phyloP scores from a whole-genome alignment of 2,329 filamentous ascomycete species.

The Beauveria sp. region DNA sequence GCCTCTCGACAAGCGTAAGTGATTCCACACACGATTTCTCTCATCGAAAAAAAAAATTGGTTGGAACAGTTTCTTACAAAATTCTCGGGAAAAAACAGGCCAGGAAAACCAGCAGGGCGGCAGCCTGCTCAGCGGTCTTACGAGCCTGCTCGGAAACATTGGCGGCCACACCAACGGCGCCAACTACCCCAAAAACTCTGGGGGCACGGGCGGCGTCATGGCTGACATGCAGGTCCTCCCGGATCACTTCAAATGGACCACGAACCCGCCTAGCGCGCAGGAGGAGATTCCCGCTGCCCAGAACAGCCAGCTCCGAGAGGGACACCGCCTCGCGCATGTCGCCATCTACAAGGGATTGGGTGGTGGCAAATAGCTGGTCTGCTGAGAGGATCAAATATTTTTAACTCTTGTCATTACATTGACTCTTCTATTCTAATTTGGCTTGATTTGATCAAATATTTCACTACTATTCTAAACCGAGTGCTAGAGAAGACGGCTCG shows the following conservation, averaged over 20 bases:
- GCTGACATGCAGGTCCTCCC: background rate
- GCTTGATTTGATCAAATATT: too few species aligned
- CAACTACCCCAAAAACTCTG: background rate
- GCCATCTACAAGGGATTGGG: background rate
- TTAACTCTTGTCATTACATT: background rate
- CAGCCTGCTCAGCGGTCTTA: background rate
- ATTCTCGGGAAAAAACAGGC: background rate
- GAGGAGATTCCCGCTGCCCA: background rate
- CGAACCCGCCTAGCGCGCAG: background rate
- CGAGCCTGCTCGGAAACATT: conserved; percentile 3
- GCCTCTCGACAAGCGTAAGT: conserved; percentile 7
- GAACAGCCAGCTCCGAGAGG: conserved; percentile 9
- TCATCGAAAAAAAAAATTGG: background rate
- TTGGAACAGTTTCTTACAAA: background rate
- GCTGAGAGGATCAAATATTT: background rate
- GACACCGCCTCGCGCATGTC: conserved; percentile 4
- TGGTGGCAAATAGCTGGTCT: background rate
- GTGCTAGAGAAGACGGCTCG: too few species aligned
- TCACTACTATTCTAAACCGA: too few species aligned
- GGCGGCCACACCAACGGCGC: conserved; percentile 3
- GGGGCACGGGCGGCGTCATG: background rate
- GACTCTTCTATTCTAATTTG: too few species aligned
- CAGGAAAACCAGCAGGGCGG: background rate
- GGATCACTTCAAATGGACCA: conserved; percentile 5
- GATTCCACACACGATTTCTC: background rate